Percentiles rank a stretch among this genome's conserved stretches.
phyloP scores from a whole-genome alignment of 768 basidiomycete genomes.

The Rhizopogon sp. region DNA sequence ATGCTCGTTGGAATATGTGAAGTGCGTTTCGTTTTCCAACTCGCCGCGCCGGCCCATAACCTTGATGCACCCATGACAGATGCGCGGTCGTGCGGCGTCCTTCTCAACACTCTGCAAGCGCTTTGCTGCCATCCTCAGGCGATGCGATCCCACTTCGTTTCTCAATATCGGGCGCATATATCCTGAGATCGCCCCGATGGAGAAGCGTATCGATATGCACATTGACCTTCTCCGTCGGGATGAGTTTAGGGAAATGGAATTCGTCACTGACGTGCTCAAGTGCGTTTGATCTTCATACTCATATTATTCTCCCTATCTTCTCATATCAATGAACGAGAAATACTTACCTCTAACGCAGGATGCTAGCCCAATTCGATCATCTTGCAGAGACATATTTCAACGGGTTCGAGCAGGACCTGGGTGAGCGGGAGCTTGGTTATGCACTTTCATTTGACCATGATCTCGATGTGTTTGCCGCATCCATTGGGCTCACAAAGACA shows the following conservation, averaged over 20 bases:
- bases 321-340: not conserved
- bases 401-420: slow-evolving; percentile 80
- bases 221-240: slow-evolving; percentile 79
- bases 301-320: not conserved
- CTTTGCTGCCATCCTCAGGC: slow-evolving; percentile 78
- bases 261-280: slow-evolving; percentile 86
- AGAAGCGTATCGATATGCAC: slow-evolving; percentile 90
- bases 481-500: slow-evolving; percentile 86
- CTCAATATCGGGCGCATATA: slow-evolving; percentile 78
- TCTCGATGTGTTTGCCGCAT: slow-evolving; percentile 90
- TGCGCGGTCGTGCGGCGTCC: slow-evolving; percentile 78
- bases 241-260: slow-evolving; percentile 92
- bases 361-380: slow-evolving; percentile 92
- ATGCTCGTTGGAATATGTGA: slow-evolving; percentile 93
- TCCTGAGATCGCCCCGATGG: slow-evolving; percentile 81
- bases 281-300: slow-evolving; percentile 31
- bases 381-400: slow-evolving; percentile 83
- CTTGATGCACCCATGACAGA: slow-evolving; percentile 35
- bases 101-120: slow-evolving; percentile 84
- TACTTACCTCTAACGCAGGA: slow-evolving; percentile 40
- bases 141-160: slow-evolving; percentile 83
- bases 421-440: slow-evolving; percentile 84
- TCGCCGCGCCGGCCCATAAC: not conserved
- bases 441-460: slow-evolving; percentile 83
- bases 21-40: slow-evolving; percentile 34